Conservation (phyloP, 345 rosid species). For the Citrus sp. region DNA sequence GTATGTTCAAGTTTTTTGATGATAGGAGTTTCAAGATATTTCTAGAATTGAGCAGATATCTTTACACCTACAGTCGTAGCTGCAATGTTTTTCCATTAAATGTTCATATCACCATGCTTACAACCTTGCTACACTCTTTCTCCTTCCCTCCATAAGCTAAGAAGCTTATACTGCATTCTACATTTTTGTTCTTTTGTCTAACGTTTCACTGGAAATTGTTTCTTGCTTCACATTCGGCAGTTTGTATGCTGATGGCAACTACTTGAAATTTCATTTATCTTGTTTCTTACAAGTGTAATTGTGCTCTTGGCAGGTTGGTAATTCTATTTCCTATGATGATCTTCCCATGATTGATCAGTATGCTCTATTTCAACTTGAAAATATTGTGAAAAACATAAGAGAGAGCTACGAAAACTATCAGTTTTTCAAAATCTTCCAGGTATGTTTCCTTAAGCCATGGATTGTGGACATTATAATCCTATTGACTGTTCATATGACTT, state of each 20-base stretch:
- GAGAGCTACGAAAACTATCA: constrained; percentile 80
- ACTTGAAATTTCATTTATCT: background rate
- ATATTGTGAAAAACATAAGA: constrained; percentile 66
- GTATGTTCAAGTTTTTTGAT: constrained; percentile 38
- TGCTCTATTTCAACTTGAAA: constrained; percentile 85
- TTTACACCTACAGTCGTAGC: background rate
- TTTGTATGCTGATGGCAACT: background rate
- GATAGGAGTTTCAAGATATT: background rate
- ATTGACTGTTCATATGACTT: background rate
- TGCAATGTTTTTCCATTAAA: background rate
- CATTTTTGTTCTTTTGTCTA: background rate
- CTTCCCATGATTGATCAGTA: constrained; percentile 89
- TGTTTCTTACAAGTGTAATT: constrained; percentile 3
- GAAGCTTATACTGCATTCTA: too few relatives aligned
- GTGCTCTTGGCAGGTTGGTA: constrained; percentile 57
- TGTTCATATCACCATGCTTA: background rate
- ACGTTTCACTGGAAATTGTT: background rate
- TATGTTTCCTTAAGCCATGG: constrained; percentile 10
- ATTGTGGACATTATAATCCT: background rate
- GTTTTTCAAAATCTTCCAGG: constrained; percentile 94
- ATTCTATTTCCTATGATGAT: constrained; percentile 64
- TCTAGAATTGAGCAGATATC: background rate
- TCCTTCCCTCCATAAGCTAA: too few relatives aligned
- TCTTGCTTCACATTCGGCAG: background rate
- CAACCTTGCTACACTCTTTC: background rate